These are phyloP conservation scores for Hirschioporus abietinus DNA, from an alignment of 768 basidiomycete species.

Conservation along the genomic window DNA sequence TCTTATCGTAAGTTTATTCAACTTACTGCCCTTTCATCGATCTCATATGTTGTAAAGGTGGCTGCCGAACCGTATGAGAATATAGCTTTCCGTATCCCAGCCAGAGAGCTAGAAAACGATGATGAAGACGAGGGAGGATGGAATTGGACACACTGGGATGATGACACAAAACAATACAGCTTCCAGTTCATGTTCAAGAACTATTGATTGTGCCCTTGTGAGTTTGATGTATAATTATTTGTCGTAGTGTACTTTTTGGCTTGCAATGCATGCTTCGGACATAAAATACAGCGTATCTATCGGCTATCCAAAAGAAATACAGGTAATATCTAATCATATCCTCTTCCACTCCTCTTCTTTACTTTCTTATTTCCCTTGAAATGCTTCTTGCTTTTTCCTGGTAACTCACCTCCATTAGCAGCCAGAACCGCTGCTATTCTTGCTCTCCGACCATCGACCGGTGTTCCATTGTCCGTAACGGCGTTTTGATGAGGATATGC, in stretches of 20 bases:
- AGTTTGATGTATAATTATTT: neutral
- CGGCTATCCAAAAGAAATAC: neutral
- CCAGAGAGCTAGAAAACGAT: constrained; percentile 90
- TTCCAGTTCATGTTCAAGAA: constrained; percentile 94
- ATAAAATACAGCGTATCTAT: neutral
- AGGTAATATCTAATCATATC: constrained; percentile 60
- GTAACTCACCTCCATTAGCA: constrained; percentile 28
- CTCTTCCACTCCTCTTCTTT: constrained; percentile 90
- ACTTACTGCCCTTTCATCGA: constrained; percentile 1
- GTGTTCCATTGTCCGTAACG: constrained; percentile 75
- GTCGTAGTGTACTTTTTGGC: neutral
- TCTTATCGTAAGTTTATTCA: constrained; percentile 68
- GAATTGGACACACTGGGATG: constrained; percentile 99
- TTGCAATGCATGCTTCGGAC: neutral
- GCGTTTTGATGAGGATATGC: constrained; percentile 82
- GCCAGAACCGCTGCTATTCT: constrained; percentile 39
- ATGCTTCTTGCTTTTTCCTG: constrained; percentile 61
- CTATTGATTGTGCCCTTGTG: constrained; percentile 22
- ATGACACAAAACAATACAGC: constrained; percentile 97
- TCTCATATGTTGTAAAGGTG: constrained; percentile 47
- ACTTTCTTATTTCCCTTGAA: constrained; percentile 77
- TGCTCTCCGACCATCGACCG: constrained; percentile 39
- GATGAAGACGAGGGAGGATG: constrained; percentile 84
- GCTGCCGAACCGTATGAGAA: constrained; percentile 99
- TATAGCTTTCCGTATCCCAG: constrained; percentile 97